Percentiles rank a stretch among this genome's conserved stretches.
These are phyloP conservation scores for Lepiota subincarnata DNA, from an alignment of 768 basidiomycete species.

Conservation along the genomic window DNA sequence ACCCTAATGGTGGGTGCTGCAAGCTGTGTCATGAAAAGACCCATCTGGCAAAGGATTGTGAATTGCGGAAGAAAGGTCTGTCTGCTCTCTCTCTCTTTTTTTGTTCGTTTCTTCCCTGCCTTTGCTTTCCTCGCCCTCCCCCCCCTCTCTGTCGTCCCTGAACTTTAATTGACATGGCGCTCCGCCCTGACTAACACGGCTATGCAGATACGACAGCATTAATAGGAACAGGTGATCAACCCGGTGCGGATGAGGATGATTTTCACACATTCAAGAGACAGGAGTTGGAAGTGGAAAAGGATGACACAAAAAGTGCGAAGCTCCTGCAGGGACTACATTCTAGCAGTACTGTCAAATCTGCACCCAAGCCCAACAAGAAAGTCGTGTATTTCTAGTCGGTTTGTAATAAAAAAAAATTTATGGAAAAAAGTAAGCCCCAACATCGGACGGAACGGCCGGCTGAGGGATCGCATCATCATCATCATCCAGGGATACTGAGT, in stretches of 20 bases:
- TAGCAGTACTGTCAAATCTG: not conserved
- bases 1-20: constrained; percentile 88
- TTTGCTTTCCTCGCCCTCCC: no score
- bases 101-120: no score
- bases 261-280: constrained; percentile 78
- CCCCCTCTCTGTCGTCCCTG: no score
- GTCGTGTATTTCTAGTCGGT: constrained; percentile 4
- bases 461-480: no score
- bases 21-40: constrained; percentile 83
- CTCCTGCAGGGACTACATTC: constrained; percentile 4
- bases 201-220: constrained; percentile 27
- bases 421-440: not conserved
- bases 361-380: not conserved
- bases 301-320: constrained; percentile 46
- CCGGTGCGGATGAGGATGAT: constrained; percentile 92
- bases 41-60: constrained; percentile 85
- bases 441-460: no score
- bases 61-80: constrained; percentile 54
- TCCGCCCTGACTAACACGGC: constrained; percentile 27
- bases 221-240: constrained; percentile 46
- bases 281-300: constrained; percentile 53
- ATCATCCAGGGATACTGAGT: no score
- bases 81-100: not conserved
- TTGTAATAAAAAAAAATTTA: no score
- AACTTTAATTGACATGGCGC: not conserved